Conservation (phyloP, 805 yeast species). For the Sungouiella thailandica region DNA sequence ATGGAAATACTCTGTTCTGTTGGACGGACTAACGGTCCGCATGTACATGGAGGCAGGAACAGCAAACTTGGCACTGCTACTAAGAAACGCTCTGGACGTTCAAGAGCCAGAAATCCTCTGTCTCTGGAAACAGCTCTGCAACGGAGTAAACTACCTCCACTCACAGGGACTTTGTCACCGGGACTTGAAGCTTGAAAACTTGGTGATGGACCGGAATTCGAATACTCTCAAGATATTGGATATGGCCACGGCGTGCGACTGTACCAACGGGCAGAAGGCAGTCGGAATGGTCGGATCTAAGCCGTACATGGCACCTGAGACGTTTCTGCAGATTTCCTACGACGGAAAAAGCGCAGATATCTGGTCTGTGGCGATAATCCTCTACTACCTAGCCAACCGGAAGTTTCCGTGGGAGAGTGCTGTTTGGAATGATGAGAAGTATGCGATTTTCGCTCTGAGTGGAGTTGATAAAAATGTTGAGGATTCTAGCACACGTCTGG, state of each 20-base stretch:
- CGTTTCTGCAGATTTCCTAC: conserved; percentile 30
- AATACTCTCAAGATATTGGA: conserved; percentile 43
- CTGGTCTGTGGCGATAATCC: conserved; percentile 48
- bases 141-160: conserved; percentile 39
- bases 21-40: conserved; percentile 17
- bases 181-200: conserved; percentile 46
- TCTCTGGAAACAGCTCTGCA: conserved; percentile 38
- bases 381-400: conserved; percentile 25
- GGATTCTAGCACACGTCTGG: too few relatives aligned
- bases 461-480: too few relatives aligned
- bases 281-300: conserved; percentile 47
- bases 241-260: conserved; percentile 25
- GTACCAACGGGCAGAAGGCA: conserved; percentile 11
- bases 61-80: conserved; percentile 11
- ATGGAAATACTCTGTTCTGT: conserved; percentile 23
- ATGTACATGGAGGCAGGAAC: conserved; percentile 32
- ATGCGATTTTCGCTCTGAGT: conserved; percentile 3
- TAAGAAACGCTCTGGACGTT: conserved; percentile 5
- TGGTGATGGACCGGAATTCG: conserved; percentile 25
- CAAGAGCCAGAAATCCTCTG: conserved; percentile 20
- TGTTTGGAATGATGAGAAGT: conserved; percentile 23
- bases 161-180: conserved; percentile 37
- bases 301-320: conserved; percentile 46
- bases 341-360: conserved; percentile 39
- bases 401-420: conserved; percentile 50